Percentiles rank a stretch among this genome's conserved stretches.
These are phyloP conservation scores for Penicillium paxilli DNA, from an alignment of 495 filamentous ascomycete genomes.

Conservation along the genomic window DNA sequence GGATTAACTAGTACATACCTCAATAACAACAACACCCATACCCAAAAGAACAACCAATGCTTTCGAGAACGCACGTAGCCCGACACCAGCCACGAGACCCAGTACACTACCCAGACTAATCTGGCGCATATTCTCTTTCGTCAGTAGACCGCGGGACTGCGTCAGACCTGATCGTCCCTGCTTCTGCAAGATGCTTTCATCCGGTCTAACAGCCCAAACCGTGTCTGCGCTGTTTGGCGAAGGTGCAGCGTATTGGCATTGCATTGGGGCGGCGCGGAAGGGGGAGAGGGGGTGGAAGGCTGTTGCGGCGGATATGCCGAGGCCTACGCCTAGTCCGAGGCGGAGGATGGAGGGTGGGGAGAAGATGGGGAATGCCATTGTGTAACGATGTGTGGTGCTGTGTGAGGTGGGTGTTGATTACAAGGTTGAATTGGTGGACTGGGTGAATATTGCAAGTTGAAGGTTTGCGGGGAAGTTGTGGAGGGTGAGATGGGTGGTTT, in stretches of 20 bases:
- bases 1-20: slow-evolving; percentile 53
- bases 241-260: slow-evolving; percentile 40
- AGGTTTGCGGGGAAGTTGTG: neutral
- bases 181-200: slow-evolving; percentile 25
- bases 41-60: slow-evolving; percentile 72
- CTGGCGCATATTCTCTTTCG: slow-evolving; percentile 58
- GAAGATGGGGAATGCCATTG: slow-evolving; percentile 32
- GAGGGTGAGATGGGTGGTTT: neutral
- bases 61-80: slow-evolving; percentile 73
- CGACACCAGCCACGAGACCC: slow-evolving; percentile 67
- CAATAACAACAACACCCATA: slow-evolving; percentile 65
- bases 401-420: neutral
- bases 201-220: slow-evolving; percentile 27
- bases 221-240: slow-evolving; percentile 22
- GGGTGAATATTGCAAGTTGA: neutral
- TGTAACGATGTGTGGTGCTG: neutral
- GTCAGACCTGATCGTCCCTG: slow-evolving; percentile 23
- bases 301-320: slow-evolving; percentile 32
- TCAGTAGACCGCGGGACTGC: slow-evolving; percentile 26
- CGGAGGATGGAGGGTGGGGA: slow-evolving; percentile 36
- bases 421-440: too few species aligned
- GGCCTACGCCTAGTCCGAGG: slow-evolving; percentile 43
- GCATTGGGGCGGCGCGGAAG: slow-evolving; percentile 39
- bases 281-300: slow-evolving; percentile 37
- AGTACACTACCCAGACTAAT: slow-evolving; percentile 68